Percentiles rank a stretch among this genome's conserved stretches.
Conservation (phyloP, 208 protist genomes). For the Trypanosoma lewisi region DNA sequence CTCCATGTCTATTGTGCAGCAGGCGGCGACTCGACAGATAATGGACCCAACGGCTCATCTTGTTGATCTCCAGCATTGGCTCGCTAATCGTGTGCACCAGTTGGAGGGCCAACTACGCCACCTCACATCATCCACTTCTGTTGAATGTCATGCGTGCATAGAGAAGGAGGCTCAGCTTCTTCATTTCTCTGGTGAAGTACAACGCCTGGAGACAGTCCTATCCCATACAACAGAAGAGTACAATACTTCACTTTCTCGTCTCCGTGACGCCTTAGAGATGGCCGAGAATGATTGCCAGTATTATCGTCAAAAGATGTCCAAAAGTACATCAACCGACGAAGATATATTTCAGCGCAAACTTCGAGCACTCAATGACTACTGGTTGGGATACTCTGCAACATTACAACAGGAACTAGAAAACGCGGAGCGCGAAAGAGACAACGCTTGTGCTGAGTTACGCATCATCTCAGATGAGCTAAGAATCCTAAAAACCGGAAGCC, state of each 20-base stretch:
- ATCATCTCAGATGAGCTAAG: not conserved
- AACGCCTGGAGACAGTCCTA: not conserved
- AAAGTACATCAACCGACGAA: not conserved
- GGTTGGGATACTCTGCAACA: slow-evolving; percentile 8
- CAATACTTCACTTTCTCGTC: not conserved
- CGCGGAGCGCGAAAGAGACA: slow-evolving; percentile 1
- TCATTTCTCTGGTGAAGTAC: slow-evolving; percentile 1
- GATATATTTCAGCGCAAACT: slow-evolving; percentile 6
- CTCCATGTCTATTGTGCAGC: slow-evolving; percentile 15
- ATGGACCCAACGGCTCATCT: slow-evolving; percentile 4
- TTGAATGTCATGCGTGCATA: slow-evolving; percentile 5
- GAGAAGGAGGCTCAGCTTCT: slow-evolving; percentile 1
- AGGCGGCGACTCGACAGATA: not conserved
- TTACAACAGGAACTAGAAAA: slow-evolving; percentile 6
- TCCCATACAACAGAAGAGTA: not conserved
- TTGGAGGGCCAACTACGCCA: slow-evolving; percentile 4
- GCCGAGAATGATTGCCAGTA: slow-evolving; percentile 12
- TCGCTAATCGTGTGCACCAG: slow-evolving; percentile 8
- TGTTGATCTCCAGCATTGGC: slow-evolving; percentile 9
- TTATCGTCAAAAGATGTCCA: slow-evolving; percentile 3
- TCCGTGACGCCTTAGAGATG: not conserved
- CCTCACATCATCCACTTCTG: not conserved
- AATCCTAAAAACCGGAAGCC: not conserved
- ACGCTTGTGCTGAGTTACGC: slow-evolving; percentile 10
- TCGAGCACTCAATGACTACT: slow-evolving; percentile 13